Conservation (phyloP, 495 filamentous ascomycete genomes). For the Trichoderma erinaceum region DNA sequence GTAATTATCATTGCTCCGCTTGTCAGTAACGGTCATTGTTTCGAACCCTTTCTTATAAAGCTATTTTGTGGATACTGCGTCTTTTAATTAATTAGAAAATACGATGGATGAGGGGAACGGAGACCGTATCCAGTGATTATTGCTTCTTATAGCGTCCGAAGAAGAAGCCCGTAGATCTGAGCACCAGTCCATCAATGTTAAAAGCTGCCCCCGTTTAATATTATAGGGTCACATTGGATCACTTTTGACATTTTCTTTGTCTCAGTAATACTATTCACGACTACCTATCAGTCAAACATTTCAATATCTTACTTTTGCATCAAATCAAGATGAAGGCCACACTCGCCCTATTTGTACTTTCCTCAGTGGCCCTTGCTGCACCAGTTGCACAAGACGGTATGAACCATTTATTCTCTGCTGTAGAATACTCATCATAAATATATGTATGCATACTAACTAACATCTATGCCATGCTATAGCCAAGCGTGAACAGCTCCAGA, state of each 20-base stretch:
- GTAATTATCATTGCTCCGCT: background rate
- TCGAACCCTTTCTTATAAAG: background rate
- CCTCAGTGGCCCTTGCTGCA: background rate
- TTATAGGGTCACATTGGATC: background rate
- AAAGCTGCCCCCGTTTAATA: background rate
- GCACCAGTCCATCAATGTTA: background rate
- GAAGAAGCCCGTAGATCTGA: too few species aligned
- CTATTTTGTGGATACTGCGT: background rate
- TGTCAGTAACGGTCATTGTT: background rate
- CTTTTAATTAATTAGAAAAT: background rate
- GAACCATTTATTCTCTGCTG: background rate
- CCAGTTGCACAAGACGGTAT: background rate
- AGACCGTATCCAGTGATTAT: background rate
- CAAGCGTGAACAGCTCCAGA: background rate
- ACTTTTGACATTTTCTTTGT: background rate
- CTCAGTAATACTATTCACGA: background rate
- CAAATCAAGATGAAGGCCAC: background rate
- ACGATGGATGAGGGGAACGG: background rate
- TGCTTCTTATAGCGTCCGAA: background rate
- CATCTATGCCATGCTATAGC: background rate
- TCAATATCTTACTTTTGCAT: background rate
- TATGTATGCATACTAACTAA: background rate
- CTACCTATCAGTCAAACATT: background rate
- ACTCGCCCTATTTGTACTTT: background rate
- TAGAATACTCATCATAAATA: background rate